phyloP scores from a whole-genome alignment of 805 yeast genomes.

The Zygotorulaspora sp. region DNA sequence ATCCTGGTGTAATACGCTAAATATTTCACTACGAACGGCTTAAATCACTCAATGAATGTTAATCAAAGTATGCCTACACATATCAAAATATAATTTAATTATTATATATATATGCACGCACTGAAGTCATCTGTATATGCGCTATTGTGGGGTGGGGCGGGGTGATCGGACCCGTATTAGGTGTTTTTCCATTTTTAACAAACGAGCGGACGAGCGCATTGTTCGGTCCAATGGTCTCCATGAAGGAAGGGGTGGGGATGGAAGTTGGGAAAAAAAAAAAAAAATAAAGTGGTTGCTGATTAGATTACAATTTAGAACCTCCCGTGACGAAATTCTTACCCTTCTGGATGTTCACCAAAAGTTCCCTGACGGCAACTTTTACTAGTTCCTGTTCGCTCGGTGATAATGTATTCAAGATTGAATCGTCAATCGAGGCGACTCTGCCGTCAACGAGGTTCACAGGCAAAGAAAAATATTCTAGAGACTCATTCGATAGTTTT shows the following conservation, averaged over 20 bases:
- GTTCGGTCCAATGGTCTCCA: too few species aligned
- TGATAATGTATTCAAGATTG: constrained; percentile 43
- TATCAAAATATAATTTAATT: too few species aligned
- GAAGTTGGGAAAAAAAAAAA: too few species aligned
- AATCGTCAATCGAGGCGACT: constrained; percentile 48
- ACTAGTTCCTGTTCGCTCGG: constrained; percentile 50
- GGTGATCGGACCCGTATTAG: not conserved
- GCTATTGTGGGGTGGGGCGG: too few species aligned
- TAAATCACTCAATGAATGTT: too few species aligned
- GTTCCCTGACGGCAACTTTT: constrained; percentile 49
- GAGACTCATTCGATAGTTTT: constrained; percentile 34
- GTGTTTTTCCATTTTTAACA: not conserved
- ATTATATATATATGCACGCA: not conserved
- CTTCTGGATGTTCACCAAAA: constrained; percentile 52
- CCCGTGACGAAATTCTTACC: constrained; percentile 47
- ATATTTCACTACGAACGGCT: too few species aligned
- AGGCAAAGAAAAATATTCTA: constrained; percentile 58
- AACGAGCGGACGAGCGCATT: too few species aligned
- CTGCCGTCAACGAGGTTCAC: constrained; percentile 51
- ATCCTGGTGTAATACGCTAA: too few species aligned
- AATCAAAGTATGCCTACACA: too few species aligned
- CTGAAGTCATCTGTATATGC: too few species aligned
- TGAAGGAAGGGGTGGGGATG: too few species aligned
- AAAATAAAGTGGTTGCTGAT: too few species aligned
- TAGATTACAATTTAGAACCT: constrained; percentile 20